Conservation (phyloP, 495 filamentous ascomycete genomes). For the Penicillium steckii region DNA sequence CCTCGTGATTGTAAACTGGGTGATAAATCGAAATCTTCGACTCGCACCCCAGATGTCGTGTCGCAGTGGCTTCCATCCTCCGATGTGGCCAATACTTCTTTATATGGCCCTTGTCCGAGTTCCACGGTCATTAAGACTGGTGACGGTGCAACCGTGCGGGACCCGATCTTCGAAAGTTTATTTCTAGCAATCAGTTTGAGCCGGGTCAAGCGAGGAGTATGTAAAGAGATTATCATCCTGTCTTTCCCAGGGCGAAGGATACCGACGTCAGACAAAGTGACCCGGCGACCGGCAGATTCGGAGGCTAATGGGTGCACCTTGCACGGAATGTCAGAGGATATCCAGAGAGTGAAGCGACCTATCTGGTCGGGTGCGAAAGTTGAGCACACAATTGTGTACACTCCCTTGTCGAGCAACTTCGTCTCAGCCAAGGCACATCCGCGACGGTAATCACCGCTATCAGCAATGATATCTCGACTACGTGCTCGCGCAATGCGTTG, state of each 20-base stretch:
- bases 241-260: constrained; percentile 50
- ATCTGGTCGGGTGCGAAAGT: constrained; percentile 80
- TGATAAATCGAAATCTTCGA: constrained; percentile 67
- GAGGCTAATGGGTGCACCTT: constrained; percentile 53
- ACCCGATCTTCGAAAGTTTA: constrained; percentile 34
- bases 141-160: constrained; percentile 42
- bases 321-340: constrained; percentile 59
- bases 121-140: constrained; percentile 66
- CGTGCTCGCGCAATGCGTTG: constrained; percentile 65
- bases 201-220: constrained; percentile 53
- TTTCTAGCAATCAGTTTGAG: constrained; percentile 53
- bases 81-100: constrained; percentile 56
- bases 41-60: constrained; percentile 64
- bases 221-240: constrained; percentile 52
- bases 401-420: constrained; percentile 56
- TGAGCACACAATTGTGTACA: constrained; percentile 82
- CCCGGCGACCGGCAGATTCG: constrained; percentile 68
- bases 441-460: constrained; percentile 81
- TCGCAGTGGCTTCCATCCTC: constrained; percentile 67
- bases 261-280: constrained; percentile 48
- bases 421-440: constrained; percentile 70
- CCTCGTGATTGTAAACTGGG: constrained; percentile 47
- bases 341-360: constrained; percentile 71
- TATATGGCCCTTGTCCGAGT: constrained; percentile 65
- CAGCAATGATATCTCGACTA: constrained; percentile 72